Conservation (phyloP, 2,329 filamentous ascomycete species). For the Diaporthe sp. region DNA sequence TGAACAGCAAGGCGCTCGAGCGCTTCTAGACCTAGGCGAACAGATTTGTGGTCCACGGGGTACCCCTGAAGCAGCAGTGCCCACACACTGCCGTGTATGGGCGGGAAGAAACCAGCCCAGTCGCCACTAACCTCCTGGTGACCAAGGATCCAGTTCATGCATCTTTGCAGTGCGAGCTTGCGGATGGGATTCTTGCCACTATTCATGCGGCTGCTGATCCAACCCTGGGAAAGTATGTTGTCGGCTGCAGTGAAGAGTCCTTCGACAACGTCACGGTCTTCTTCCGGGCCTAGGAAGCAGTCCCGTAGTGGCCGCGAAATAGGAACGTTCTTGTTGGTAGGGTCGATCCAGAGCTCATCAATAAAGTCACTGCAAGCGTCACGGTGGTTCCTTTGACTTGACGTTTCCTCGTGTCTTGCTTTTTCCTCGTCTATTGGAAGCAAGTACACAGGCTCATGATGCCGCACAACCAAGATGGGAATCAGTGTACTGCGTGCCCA, state of each 20-base stretch:
- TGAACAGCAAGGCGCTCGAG: constrained; percentile 46
- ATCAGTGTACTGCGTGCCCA: constrained; percentile 45
- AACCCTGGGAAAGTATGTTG: constrained; percentile 37
- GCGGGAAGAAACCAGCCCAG: constrained; percentile 48
- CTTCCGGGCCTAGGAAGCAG: constrained; percentile 16
- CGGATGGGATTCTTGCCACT: constrained; percentile 1
- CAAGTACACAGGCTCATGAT: constrained; percentile 47
- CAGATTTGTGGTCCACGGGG: constrained; percentile 39
- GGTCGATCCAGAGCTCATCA: constrained; percentile 49
- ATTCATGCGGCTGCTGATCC: constrained; percentile 1
- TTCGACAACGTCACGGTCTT: constrained; percentile 28
- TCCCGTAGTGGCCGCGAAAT: constrained; percentile 1
- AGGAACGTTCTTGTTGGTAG: not conserved
- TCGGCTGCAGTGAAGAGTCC: constrained; percentile 1
- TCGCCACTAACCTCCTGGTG: constrained; percentile 48
- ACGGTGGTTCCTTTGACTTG: not conserved
- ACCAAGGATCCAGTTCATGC: constrained; percentile 48
- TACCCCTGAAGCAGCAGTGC: constrained; percentile 49
- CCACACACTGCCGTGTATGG: constrained; percentile 45
- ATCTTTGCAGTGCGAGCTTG: constrained; percentile 29
- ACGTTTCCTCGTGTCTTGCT: not conserved
- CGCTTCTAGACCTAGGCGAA: constrained; percentile 44
- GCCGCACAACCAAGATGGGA: constrained; percentile 43
- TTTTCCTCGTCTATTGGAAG: constrained; percentile 44
- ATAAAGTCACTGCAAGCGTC: constrained; percentile 44